Evolutionary conservation across 2,329 filamentous ascomycete genomes (phyloP).

Genomic region (Penicillium sp.): DNA sequence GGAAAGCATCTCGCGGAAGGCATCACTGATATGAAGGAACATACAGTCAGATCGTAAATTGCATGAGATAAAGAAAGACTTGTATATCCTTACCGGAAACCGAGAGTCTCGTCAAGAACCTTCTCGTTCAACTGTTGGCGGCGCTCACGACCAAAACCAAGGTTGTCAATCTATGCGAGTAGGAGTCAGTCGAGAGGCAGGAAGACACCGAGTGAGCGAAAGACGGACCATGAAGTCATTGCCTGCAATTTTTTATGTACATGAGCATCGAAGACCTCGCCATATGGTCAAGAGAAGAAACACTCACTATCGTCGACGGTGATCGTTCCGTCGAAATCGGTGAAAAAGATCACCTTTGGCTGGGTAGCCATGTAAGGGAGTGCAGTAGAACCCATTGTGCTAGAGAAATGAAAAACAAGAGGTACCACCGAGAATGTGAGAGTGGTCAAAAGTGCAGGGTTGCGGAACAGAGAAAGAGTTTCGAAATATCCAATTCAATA

Average conservation of each 20-base stretch:
- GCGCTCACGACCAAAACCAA: constrained; percentile 76
- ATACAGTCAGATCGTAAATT: constrained; percentile 4
- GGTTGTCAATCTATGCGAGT: constrained; percentile 80
- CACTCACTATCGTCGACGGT: constrained; percentile 70
- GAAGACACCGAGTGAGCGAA: not conserved
- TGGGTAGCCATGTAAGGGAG: constrained; percentile 55
- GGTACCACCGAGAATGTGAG: constrained; percentile 6
- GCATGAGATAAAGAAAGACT: not conserved
- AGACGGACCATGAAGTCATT: constrained; percentile 66
- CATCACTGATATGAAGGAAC: constrained; percentile 56
- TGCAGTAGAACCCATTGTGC: constrained; percentile 35
- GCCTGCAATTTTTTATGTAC: constrained; percentile 43
- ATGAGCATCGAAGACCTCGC: not conserved
- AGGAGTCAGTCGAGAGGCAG: constrained; percentile 8
- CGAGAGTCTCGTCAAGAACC: constrained; percentile 70
- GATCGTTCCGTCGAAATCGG: constrained; percentile 97
- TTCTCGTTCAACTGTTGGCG: constrained; percentile 76
- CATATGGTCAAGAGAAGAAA: not conserved
- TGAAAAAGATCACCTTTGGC: constrained; percentile 96
- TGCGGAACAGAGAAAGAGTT: constrained; percentile 3
- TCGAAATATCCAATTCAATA: not conserved
- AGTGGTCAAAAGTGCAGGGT: constrained; percentile 5
- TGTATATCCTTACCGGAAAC: constrained; percentile 64
- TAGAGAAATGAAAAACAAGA: not conserved
- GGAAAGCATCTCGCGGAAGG: constrained; percentile 91